A percentile compares a stretch with the other conserved stretches of the same genome.
phyloP scores from a whole-genome alignment of 176 grass and related monocot genomes.

The Avena insularis region DNA sequence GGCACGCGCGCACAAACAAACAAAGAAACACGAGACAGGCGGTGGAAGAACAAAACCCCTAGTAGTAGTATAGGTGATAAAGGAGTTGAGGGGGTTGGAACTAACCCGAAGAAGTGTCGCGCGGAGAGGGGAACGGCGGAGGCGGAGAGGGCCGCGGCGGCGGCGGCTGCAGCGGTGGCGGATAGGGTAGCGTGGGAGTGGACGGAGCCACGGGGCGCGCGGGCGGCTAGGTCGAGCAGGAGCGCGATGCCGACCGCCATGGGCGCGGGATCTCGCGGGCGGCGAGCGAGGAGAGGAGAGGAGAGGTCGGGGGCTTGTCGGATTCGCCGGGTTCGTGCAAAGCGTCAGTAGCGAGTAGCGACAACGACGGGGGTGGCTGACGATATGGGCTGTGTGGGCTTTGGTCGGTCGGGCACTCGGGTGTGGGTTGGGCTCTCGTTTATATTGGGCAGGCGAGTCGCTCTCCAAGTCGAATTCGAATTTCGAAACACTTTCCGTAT shows the following conservation, averaged over 20 bases:
- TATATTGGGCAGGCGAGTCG: not conserved
- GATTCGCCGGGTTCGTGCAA: slow-evolving; percentile 31
- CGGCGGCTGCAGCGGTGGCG: slow-evolving; percentile 36
- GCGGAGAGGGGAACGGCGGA: slow-evolving; percentile 56
- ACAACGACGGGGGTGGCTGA: slow-evolving; percentile 9
- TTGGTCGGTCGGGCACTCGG: not conserved
- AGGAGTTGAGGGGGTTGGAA: not conserved
- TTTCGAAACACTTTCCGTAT: not conserved
- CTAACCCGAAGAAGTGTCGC: slow-evolving; percentile 58
- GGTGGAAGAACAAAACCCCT: not conserved
- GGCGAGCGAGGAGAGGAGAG: not conserved
- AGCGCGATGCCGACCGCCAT: slow-evolving; percentile 65
- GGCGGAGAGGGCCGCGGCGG: slow-evolving; percentile 45
- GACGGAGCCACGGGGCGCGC: slow-evolving; percentile 32
- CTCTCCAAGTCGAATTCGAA: not conserved
- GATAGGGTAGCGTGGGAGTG: slow-evolving; percentile 56
- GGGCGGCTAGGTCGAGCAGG: slow-evolving; percentile 62
- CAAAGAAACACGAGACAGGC: not conserved
- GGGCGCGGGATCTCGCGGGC: slow-evolving; percentile 41
- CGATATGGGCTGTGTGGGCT: not conserved
- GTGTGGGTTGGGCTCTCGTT: not conserved
- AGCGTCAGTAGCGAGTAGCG: not conserved
- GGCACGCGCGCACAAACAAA: not conserved
- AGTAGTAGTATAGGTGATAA: not conserved
- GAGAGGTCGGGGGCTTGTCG: slow-evolving; percentile 8